Evolutionary conservation across 2,329 filamentous ascomycete species (phyloP).

Genomic region (Cercospora zeina): DNA sequence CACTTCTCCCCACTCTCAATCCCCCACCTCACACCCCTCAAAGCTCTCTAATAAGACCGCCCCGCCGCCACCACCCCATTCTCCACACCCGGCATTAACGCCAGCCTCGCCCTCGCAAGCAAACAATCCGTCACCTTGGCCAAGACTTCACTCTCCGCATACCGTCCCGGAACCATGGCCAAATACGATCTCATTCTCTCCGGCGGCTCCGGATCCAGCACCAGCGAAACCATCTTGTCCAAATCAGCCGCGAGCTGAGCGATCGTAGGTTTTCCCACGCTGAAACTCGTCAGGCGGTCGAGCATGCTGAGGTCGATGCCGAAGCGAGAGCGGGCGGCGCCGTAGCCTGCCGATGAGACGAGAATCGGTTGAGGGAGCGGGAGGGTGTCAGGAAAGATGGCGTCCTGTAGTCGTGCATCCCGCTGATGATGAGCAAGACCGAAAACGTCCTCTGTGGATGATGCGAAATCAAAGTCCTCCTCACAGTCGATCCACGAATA

Average conservation of each 20-base stretch:
- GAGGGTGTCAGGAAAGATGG: neutral
- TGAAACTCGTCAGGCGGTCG: constrained; percentile 34
- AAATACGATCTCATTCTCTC: constrained; percentile 30
- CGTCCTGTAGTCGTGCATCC: too few species aligned
- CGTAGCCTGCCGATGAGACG: constrained; percentile 16
- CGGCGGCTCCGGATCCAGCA: constrained; percentile 14
- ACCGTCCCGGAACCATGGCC: constrained; percentile 31
- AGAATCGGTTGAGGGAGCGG: neutral
- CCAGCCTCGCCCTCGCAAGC: constrained; percentile 26
- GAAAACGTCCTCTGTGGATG: too few species aligned
- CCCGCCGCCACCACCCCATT: constrained; percentile 14
- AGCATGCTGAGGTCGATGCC: constrained; percentile 32
- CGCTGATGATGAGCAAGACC: too few species aligned
- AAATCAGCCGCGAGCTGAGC: constrained; percentile 24
- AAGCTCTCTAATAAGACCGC: constrained; percentile 32
- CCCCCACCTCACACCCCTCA: constrained; percentile 29
- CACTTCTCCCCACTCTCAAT: constrained; percentile 21
- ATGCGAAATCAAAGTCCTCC: neutral
- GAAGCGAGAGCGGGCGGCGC: constrained; percentile 27
- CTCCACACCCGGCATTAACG: constrained; percentile 17
- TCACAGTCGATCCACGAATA: too few species aligned
- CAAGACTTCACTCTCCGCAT: constrained; percentile 30
- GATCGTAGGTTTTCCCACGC: constrained; percentile 29
- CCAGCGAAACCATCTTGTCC: constrained; percentile 19
- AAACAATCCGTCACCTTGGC: too few species aligned